phyloP scores from a whole-genome alignment of 768 basidiomycete species.

The Russula lepida region DNA sequence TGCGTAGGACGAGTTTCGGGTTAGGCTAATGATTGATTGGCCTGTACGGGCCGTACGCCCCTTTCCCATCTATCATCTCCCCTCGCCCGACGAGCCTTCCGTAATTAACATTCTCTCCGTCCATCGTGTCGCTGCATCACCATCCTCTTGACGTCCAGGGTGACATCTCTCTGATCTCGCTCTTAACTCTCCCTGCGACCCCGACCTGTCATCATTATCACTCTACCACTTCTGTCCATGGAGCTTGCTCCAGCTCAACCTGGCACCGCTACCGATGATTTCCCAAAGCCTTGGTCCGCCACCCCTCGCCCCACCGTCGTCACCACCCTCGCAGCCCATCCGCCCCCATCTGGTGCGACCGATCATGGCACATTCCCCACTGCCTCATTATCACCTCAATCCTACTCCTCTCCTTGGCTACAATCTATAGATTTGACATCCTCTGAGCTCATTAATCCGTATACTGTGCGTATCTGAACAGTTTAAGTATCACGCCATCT shows the following conservation, averaged over 20 bases:
- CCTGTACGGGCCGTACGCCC: conserved; percentile 5
- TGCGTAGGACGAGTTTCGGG: not conserved
- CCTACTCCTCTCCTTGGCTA: conserved; percentile 29
- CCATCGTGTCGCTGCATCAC: not conserved
- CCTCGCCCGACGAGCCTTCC: not conserved
- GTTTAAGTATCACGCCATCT: not conserved
- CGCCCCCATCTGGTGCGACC: not conserved
- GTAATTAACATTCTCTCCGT: not conserved
- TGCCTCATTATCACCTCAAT: conserved; percentile 18
- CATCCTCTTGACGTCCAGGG: not conserved
- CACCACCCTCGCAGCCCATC: conserved; percentile 10
- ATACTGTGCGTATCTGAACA: conserved; percentile 12
- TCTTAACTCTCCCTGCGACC: not conserved
- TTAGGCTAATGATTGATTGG: not conserved
- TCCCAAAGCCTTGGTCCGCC: conserved; percentile 27
- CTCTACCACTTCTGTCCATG: conserved; percentile 6
- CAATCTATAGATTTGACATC: conserved; percentile 25
- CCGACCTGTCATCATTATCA: not conserved
- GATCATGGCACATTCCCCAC: conserved; percentile 13
- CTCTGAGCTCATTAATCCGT: conserved; percentile 19
- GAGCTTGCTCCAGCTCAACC: conserved; percentile 16
- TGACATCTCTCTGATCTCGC: not conserved
- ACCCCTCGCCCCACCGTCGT: conserved; percentile 24
- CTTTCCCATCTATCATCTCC: conserved; percentile 9
- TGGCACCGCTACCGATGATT: conserved; percentile 8